phyloP scores from a whole-genome alignment of 2,329 filamentous ascomycete genomes.

The Nothophoma quercina region DNA sequence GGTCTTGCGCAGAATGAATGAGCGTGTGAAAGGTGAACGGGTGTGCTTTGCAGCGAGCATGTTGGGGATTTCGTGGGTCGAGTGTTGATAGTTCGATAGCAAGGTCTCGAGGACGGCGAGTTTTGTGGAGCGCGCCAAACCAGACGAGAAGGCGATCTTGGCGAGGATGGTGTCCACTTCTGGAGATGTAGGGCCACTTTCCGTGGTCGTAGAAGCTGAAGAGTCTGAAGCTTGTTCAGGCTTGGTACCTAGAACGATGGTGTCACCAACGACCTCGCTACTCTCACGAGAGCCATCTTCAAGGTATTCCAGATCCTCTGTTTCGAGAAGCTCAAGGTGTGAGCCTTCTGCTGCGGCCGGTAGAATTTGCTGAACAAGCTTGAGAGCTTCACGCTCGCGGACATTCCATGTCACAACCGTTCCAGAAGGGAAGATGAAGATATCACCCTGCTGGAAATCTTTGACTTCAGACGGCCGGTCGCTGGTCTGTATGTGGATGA shows the following conservation, averaged over 20 bases:
- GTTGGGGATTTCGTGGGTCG: conserved; percentile 81
- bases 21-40: conserved; percentile 63
- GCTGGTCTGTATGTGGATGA: conserved; percentile 65
- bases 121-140: conserved; percentile 90
- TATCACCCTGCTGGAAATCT: conserved; percentile 71
- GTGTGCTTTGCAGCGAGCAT: conserved; percentile 73
- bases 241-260: conserved; percentile 86
- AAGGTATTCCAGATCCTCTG: conserved; percentile 87
- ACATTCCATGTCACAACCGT: conserved; percentile 93
- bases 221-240: conserved; percentile 31
- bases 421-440: conserved; percentile 95
- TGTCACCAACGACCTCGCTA: conserved; percentile 83
- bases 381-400: conserved; percentile 71
- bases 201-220: conserved; percentile 50
- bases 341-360: conserved; percentile 78
- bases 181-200: conserved; percentile 27
- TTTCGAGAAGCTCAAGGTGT: conserved; percentile 76
- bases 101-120: conserved; percentile 88
- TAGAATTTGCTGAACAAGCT: conserved; percentile 67
- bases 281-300: conserved; percentile 76
- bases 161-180: conserved; percentile 74
- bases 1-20: conserved; percentile 90
- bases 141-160: conserved; percentile 96
- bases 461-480: conserved; percentile 50
- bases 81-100: conserved; percentile 83